Evolutionary conservation across 2,329 filamentous ascomycete species (phyloP), one percentile per base, ranked within the genome.

Genomic region (Sclerotiophoma versabilis): DNA sequence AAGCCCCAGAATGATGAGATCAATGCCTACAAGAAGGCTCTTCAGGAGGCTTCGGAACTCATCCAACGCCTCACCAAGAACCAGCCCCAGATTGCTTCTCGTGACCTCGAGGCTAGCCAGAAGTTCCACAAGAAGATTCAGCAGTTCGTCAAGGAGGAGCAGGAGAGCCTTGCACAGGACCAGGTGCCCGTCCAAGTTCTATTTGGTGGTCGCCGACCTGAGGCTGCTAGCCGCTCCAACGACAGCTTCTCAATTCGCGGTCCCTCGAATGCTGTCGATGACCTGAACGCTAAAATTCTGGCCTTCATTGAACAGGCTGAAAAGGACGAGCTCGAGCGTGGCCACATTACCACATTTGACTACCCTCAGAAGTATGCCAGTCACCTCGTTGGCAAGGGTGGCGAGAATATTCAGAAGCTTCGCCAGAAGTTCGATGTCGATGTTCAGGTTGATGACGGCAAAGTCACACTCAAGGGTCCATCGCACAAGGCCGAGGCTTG

Each of bases 331-430:
- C 90, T 95, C 72, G 93, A 98, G 77, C 90, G 93, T 55, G 92
- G 91, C 37, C 96, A 93, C 77, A 92, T 87, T 2, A 80, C 91
- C 54, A 86, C 84, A 22, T 98, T 98, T 64, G 92, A 96, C 60
- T 99, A 96, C 79, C 93, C 93, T 7, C 91, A 96, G 73, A 96
- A 96, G 77, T 96, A 87, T 71, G 92, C 93, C 60, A 96, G 96
- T 75, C 89, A 96, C 72, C 84, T 90, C 20, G 88, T 90, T 57
- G 87, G 87, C 54, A 84, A 84, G 68, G 81, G 82, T 32, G 87
- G 87, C 45, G 85, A 87, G 66, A 89, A 88, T 72, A 88, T 89
- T 73, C 87, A 86, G 70, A 86, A 86, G 65, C 77, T 88, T 38
- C 84, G 86, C 26, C 87, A 89, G 34, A 87, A 89, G 68, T 87